phyloP scores from a whole-genome alignment of 2,329 filamentous ascomycete genomes.

The Alternaria ethzedia region DNA sequence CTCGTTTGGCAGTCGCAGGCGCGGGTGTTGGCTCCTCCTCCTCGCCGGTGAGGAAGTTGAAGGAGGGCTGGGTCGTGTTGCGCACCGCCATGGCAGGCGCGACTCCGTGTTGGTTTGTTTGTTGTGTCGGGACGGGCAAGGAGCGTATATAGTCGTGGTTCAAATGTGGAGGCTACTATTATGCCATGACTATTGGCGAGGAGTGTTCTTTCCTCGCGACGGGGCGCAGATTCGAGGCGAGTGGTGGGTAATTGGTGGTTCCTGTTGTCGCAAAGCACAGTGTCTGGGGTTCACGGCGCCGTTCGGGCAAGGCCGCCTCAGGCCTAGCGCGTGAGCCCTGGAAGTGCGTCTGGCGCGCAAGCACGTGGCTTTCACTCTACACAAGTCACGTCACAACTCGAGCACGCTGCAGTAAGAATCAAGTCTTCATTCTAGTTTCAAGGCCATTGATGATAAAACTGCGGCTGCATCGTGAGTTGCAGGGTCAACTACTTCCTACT shows the following conservation, averaged over 20 bases:
- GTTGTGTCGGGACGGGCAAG: slow-evolving; percentile 6
- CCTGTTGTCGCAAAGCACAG: slow-evolving; percentile 15
- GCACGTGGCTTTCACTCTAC: slow-evolving; percentile 5
- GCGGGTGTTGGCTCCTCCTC: slow-evolving; percentile 38
- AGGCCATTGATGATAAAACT: background rate
- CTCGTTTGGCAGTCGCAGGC: slow-evolving; percentile 36
- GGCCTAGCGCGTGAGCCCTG: slow-evolving; percentile 18
- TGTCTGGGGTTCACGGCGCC: slow-evolving; percentile 16
- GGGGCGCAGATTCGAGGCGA: background rate
- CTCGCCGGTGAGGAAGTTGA: slow-evolving; percentile 57
- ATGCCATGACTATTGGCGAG: background rate
- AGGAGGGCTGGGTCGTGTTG: slow-evolving; percentile 52
- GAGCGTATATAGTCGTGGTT: background rate
- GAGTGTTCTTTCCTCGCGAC: background rate
- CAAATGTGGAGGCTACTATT: background rate
- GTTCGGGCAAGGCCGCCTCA: slow-evolving; percentile 6
- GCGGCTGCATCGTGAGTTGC: background rate
- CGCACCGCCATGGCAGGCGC: slow-evolving; percentile 32
- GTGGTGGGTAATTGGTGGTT: background rate
- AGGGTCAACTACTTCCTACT: slow-evolving; percentile 13
- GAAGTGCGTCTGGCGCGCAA: slow-evolving; percentile 1
- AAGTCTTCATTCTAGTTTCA: background rate
- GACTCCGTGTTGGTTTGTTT: slow-evolving; percentile 19
- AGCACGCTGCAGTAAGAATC: background rate
- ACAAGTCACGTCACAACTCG: background rate